A percentile compares a stretch with the other conserved stretches of the same genome.
phyloP scores from a whole-genome alignment of 176 grass and related monocot genomes.

The Eremochloa ophiuroides region DNA sequence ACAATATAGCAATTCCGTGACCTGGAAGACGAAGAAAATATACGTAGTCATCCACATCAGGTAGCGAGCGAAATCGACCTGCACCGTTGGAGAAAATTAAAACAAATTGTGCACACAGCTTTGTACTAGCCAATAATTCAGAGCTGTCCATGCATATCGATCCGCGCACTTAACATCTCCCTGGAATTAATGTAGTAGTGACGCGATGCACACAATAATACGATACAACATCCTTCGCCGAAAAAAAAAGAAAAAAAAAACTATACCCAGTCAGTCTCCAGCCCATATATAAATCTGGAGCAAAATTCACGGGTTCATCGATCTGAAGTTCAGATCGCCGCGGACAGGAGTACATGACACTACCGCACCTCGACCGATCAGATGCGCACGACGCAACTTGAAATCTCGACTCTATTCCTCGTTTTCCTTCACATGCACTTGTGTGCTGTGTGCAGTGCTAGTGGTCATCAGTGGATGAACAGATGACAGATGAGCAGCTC shows the following conservation, averaged over 20 bases:
- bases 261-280: not conserved
- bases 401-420: not conserved
- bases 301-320: not conserved
- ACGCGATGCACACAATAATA: no score
- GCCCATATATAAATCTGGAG: not conserved
- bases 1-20: not conserved
- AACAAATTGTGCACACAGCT: not conserved
- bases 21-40: not conserved
- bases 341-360: no score
- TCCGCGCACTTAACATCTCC: no score
- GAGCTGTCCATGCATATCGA: no score
- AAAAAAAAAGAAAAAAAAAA: no score
- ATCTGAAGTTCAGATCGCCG: not conserved
- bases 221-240: no score
- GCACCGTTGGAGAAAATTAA: not conserved
- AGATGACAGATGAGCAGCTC: no score
- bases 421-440: not conserved
- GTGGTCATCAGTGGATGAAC: not conserved
- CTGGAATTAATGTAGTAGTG: no score
- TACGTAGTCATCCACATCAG: not conserved
- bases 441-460: not conserved
- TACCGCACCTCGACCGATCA: not conserved
- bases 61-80: not conserved
- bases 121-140: not conserved
- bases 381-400: not conserved